A percentile compares a stretch with the other conserved stretches of the same genome.
phyloP scores from a whole-genome alignment of 1,139 yeast genomes.

The Blastobotrys persicus region DNA sequence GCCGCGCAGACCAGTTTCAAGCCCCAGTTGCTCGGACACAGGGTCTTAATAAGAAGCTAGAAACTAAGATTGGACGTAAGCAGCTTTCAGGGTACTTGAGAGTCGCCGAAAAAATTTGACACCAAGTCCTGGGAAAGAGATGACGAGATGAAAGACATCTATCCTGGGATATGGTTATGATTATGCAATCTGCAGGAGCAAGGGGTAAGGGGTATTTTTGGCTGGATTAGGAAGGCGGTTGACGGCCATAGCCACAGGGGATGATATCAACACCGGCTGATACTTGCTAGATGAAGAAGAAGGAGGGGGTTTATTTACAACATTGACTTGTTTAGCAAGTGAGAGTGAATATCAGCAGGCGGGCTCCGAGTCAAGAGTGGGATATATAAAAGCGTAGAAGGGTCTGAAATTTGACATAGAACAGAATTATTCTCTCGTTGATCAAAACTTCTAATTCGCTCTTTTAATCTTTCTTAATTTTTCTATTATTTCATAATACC shows the following conservation, averaged over 20 bases:
- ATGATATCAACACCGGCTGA: not conserved
- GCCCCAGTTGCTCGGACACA: too few relatives aligned
- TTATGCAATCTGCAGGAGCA: constrained; percentile 4
- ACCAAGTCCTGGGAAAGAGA: too few relatives aligned
- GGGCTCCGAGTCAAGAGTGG: not conserved
- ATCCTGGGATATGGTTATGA: too few relatives aligned
- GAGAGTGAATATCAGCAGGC: not conserved
- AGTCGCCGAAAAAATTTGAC: too few relatives aligned
- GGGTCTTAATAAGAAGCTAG: too few relatives aligned
- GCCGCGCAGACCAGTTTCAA: not conserved
- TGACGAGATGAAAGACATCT: too few relatives aligned
- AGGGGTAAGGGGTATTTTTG: constrained; percentile 1
- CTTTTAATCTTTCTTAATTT: not conserved
- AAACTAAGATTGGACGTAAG: too few relatives aligned
- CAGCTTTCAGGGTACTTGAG: too few relatives aligned
- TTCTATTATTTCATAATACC: not conserved
- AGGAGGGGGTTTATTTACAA: constrained; percentile 1
- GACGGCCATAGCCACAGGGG: not conserved
- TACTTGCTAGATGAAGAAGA: not conserved
- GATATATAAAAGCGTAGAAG: not conserved
- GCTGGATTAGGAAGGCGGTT: not conserved
- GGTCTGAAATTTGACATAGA: not conserved
- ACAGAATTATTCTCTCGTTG: not conserved
- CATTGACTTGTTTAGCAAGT: not conserved
- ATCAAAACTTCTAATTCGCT: not conserved